A percentile compares a stretch with the other conserved stretches of the same genome.
phyloP scores from a whole-genome alignment of 768 basidiomycete species.

The Pluteus cervinus region DNA sequence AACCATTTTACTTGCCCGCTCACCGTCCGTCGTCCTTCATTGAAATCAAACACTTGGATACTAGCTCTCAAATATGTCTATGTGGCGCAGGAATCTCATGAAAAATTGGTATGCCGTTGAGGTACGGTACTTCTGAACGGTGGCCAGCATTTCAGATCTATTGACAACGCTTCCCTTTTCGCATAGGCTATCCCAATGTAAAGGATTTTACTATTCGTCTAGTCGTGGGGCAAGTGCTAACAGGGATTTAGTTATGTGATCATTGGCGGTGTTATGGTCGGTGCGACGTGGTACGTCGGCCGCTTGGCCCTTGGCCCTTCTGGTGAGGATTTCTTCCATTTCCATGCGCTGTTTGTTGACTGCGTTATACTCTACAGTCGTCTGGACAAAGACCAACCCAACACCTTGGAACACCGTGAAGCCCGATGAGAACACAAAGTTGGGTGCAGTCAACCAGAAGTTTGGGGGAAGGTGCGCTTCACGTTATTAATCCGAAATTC shows the following conservation, averaged over 20 bases:
- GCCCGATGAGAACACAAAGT: conserved; percentile 68
- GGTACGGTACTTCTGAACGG: conserved; percentile 28
- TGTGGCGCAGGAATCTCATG: conserved; percentile 38
- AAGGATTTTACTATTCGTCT: conserved; percentile 13
- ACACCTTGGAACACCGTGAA: conserved; percentile 85
- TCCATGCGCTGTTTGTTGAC: conserved; percentile 3
- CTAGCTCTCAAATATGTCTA: conserved; percentile 11
- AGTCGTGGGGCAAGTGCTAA: conserved; percentile 5
- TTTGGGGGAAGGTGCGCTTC: conserved; percentile 66
- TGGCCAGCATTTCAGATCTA: too few relatives aligned
- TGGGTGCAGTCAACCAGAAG: conserved; percentile 63
- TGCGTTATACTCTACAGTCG: conserved; percentile 23
- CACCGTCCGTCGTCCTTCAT: conserved; percentile 3
- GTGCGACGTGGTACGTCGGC: conserved; percentile 62
- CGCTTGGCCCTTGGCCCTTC: conserved; percentile 58
- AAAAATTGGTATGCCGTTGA: conserved; percentile 74
- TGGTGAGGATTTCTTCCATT: conserved; percentile 28
- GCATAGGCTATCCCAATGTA: conserved; percentile 47
- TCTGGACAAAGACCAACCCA: conserved; percentile 68
- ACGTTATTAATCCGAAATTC: too few relatives aligned
- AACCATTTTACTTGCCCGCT: too few relatives aligned
- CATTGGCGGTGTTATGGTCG: conserved; percentile 43
- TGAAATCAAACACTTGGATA: too few relatives aligned
- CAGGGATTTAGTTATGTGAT: conserved; percentile 36
- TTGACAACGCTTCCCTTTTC: conserved; percentile 1